These are phyloP conservation scores for Penicillium riverlandense DNA, from an alignment of 495 filamentous ascomycete species.

Conservation along the genomic window DNA sequence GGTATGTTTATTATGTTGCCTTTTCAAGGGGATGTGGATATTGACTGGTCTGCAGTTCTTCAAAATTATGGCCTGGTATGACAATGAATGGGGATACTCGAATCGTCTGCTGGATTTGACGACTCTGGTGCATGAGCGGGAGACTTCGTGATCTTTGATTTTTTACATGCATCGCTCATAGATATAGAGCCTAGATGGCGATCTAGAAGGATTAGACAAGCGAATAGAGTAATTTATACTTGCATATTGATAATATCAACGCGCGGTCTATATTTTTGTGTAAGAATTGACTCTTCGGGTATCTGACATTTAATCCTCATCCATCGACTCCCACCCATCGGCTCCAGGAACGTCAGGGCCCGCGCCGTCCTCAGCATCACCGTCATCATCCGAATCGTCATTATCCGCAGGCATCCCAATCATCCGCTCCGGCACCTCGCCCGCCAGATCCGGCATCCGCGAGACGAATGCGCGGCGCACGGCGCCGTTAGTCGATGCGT, in stretches of 20 bases:
- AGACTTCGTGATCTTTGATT: constrained; percentile 4
- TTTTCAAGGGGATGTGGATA: not conserved
- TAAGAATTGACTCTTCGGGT: constrained; percentile 18
- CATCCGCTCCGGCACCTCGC: constrained; percentile 67
- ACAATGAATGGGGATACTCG: constrained; percentile 33
- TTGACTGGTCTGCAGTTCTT: constrained; percentile 15
- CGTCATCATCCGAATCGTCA: constrained; percentile 58
- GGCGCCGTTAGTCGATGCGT: constrained; percentile 87
- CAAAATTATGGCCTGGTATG: constrained; percentile 34
- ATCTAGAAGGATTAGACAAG: not conserved
- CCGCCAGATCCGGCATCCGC: constrained; percentile 51
- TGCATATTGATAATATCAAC: not conserved
- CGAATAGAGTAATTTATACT: no score
- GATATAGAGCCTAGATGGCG: not conserved
- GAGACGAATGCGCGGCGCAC: constrained; percentile 83
- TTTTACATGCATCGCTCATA: not conserved
- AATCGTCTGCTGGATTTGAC: constrained; percentile 28
- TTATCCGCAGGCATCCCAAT: constrained; percentile 61
- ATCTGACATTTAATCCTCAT: constrained; percentile 56
- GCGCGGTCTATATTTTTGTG: constrained; percentile 18
- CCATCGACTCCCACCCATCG: constrained; percentile 84
- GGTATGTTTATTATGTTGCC: constrained; percentile 4
- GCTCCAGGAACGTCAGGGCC: constrained; percentile 29
- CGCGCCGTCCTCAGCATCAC: constrained; percentile 48
- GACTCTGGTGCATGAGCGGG: constrained; percentile 13